These are phyloP conservation scores for Zymoseptoria ardabiliae DNA, from an alignment of 2,329 filamentous ascomycete genomes.

Conservation along the genomic window DNA sequence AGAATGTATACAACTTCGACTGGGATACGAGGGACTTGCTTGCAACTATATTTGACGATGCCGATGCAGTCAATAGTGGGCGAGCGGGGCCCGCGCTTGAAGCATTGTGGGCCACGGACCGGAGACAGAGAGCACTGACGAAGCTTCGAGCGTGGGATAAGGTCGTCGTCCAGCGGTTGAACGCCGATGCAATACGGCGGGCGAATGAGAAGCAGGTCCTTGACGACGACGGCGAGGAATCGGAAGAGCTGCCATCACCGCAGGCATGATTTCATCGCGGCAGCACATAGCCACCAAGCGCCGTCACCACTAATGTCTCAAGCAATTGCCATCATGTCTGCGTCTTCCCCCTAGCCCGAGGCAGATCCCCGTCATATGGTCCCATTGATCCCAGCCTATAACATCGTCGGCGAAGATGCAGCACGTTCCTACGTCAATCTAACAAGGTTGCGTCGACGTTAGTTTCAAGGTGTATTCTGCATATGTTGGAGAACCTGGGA, in stretches of 20 bases:
- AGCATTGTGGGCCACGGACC: conserved; percentile 32
- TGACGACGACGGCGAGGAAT: conserved; percentile 1
- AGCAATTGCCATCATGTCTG: no score
- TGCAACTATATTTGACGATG: conserved; percentile 28
- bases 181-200: conserved; percentile 2
- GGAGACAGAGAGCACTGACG: conserved; percentile 24
- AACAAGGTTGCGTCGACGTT: no score
- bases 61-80: conserved; percentile 20
- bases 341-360: no score
- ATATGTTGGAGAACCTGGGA: no score
- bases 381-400: no score
- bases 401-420: no score
- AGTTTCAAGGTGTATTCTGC: no score
- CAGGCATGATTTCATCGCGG: neutral
- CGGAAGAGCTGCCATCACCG: neutral
- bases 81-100: conserved; percentile 14
- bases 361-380: no score
- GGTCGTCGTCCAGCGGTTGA: conserved; percentile 1
- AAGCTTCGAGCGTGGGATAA: conserved; percentile 19
- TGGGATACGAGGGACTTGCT: conserved; percentile 38
- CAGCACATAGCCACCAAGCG: no score
- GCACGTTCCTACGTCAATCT: no score
- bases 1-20: conserved; percentile 54
- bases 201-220: conserved; percentile 1
- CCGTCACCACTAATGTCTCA: no score